phyloP scores from a whole-genome alignment of 768 basidiomycete genomes.

The Xerocomus brunneocitrinus region DNA sequence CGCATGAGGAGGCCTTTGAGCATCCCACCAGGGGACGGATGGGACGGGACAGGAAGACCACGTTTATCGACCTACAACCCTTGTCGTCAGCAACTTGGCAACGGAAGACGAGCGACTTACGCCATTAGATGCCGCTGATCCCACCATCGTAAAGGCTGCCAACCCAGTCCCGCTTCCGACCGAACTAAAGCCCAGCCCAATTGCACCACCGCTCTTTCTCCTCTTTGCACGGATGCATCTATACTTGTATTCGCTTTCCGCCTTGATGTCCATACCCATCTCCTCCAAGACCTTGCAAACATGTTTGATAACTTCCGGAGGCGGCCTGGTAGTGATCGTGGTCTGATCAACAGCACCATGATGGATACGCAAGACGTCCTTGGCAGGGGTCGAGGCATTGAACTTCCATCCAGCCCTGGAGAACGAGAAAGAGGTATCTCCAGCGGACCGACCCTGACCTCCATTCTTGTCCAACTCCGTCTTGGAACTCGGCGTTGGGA shows the following conservation, averaged over 20 bases:
- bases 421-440: conserved; percentile 34
- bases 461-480: conserved; percentile 19
- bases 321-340: conserved; percentile 78
- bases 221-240: conserved; percentile 78
- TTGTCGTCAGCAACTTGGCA: conserved; percentile 7
- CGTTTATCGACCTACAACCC: conserved; percentile 74
- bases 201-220: conserved; percentile 47
- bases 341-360: conserved; percentile 90
- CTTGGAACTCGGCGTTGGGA: conserved; percentile 28
- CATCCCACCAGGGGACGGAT: conserved; percentile 70
- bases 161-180: conserved; percentile 42
- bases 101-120: conserved; percentile 43
- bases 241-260: conserved; percentile 89
- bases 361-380: conserved; percentile 70
- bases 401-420: conserved; percentile 36
- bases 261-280: conserved; percentile 87
- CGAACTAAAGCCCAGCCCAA: conserved; percentile 42
- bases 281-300: conserved; percentile 72
- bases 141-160: conserved; percentile 73
- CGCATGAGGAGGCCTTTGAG: conserved; percentile 86
- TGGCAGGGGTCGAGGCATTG: conserved; percentile 29
- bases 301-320: conserved; percentile 85
- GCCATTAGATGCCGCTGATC: conserved; percentile 81
- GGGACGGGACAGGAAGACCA: conserved; percentile 80
- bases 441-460: conserved; percentile 21